Evolutionary conservation across 75 land plant species (phyloP), one percentile per base, ranked within the genome.

Genomic region (Adiantum capillusveneris): DNA sequence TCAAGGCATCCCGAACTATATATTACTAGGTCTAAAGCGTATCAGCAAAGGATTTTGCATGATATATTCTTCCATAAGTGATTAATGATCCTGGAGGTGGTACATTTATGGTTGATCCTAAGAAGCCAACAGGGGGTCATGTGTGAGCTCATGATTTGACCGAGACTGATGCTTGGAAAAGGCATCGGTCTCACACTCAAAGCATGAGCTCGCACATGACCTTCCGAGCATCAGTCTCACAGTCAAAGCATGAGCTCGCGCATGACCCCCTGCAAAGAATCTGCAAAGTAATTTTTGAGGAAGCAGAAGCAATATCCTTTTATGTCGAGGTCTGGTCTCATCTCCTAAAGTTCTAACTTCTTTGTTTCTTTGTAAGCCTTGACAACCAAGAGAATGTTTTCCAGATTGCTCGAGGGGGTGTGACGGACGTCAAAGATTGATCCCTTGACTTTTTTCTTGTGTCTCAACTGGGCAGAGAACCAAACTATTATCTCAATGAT

Each of bases 11-110:
- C 37, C 17, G 20, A 56, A 29, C 45, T 27, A 17, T n/a, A 50
- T 28, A 16, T 45, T 39, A 59, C 18, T 1, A 5, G 0, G 46
- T 16, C 37, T 11, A 37, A 59, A 7, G 16, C 11, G 11, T 9
- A 39, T 39, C 42, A 39, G 7, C 7, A 46, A 14, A 46, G 37
- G 7, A 34, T 34, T 34, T 34, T 34, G 9, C 9, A 34, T 9
- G 37, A 34, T 34, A 34, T 34, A 34, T 34, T 34, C 37, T 5
- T 34, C 3, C 9, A 5, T 34, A 3, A 34, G 90, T 93, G 41
- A 89, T 93, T 53, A 90, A 90, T 31, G 96, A 93, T 71, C 98
- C 95, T 0, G 98, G 95, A 13, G 96, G 98, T 2, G 98, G 98
- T n/a, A 76, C 93, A 53, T 89, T 94, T 64, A 72, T 94, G 31